phyloP scores from a whole-genome alignment of 176 grass and related monocot species.

The Oryza nivara region DNA sequence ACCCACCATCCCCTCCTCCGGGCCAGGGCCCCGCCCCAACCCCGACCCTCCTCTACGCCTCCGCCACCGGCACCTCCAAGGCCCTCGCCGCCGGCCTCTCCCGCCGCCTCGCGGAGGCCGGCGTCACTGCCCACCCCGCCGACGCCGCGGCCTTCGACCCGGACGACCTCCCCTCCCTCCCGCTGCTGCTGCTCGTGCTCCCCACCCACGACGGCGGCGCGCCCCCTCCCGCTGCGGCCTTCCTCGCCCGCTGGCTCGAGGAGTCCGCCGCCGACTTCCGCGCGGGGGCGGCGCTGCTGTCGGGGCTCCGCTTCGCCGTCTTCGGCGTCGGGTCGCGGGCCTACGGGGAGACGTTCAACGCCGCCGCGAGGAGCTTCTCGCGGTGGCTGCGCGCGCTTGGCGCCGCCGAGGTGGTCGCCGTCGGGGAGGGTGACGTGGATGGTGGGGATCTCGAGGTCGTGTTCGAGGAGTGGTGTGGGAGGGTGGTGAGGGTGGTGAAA shows the following conservation, averaged over 20 bases:
- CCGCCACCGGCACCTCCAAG: constrained; percentile 72
- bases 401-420: constrained; percentile 62
- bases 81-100: constrained; percentile 61
- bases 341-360: constrained; percentile 75
- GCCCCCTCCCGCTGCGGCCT: constrained; percentile 55
- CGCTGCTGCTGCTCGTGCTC: constrained; percentile 60
- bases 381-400: constrained; percentile 79
- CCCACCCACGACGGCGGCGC: constrained; percentile 77
- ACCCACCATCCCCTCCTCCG: not conserved
- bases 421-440: constrained; percentile 85
- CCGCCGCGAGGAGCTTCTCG: constrained; percentile 74
- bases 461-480: constrained; percentile 72
- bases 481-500: constrained; percentile 62
- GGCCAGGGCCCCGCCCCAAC: not conserved
- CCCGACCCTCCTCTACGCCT: constrained; percentile 70
- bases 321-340: constrained; percentile 76
- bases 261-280: constrained; percentile 73
- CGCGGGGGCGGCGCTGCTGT: constrained; percentile 70
- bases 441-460: constrained; percentile 52
- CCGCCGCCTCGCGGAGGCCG: constrained; percentile 35
- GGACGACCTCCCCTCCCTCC: constrained; percentile 64
- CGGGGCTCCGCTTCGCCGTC: constrained; percentile 66
- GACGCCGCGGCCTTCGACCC: constrained; percentile 67
- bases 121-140: constrained; percentile 41
- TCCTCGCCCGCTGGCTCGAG: constrained; percentile 64